These are phyloP conservation scores for Candolleomyces aberdarensis DNA, from an alignment of 768 basidiomycete genomes.

Conservation along the genomic window DNA sequence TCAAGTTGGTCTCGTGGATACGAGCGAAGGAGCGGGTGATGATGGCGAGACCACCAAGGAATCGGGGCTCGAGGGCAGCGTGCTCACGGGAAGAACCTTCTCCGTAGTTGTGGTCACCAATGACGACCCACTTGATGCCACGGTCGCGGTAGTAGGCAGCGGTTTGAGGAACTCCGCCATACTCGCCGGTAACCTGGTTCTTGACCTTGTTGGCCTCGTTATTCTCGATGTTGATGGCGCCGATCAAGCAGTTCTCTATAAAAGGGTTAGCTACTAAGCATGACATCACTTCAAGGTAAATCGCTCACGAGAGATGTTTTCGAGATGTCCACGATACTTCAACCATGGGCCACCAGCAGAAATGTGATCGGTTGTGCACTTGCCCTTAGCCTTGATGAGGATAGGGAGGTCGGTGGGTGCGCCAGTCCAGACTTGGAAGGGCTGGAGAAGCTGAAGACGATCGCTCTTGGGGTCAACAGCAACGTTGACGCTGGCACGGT, in stretches of 20 bases:
- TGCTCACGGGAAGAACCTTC: conserved; percentile 98
- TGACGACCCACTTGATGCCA: conserved; percentile 94
- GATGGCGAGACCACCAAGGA: conserved; percentile 92
- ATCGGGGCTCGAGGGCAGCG: conserved; percentile 94
- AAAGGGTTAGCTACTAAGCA: conserved; percentile 7
- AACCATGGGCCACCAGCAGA: conserved; percentile 98
- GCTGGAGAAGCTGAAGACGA: conserved; percentile 86
- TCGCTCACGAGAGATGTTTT: conserved; percentile 90
- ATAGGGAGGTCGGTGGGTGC: conserved; percentile 85
- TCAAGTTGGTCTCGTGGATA: conserved; percentile 97
- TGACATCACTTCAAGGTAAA: too few relatives aligned
- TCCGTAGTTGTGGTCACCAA: conserved; percentile 95
- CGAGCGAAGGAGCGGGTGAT: conserved; percentile 96
- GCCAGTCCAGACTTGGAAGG: conserved; percentile 92
- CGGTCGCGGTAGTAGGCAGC: conserved; percentile 86
- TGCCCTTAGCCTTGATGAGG: conserved; percentile 98
- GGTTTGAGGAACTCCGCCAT: conserved; percentile 78
- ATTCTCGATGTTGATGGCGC: conserved; percentile 95
- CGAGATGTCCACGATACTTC: conserved; percentile 98
- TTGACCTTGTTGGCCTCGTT: conserved; percentile 94
- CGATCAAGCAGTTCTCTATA: conserved; percentile 93
- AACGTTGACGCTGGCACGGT: conserved; percentile 81
- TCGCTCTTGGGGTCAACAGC: conserved; percentile 82
- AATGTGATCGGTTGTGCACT: conserved; percentile 98
- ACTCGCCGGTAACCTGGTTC: conserved; percentile 88